Evolutionary conservation across 2,329 filamentous ascomycete genomes (phyloP), one percentile per base, ranked within the genome.

Genomic region (Ophiostoma piceae): DNA sequence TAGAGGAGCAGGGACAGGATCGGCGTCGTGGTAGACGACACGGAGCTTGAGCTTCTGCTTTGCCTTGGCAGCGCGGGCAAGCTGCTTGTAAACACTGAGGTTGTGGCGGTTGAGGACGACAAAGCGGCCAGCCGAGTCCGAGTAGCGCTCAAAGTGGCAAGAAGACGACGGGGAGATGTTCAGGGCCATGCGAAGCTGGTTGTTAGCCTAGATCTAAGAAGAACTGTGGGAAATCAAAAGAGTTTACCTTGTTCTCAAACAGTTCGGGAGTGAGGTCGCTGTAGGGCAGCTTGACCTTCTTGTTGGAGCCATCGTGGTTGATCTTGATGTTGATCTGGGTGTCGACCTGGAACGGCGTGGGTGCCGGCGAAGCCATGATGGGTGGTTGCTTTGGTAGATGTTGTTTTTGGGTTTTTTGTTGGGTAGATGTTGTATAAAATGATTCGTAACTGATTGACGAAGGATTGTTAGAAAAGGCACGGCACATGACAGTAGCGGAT

Each of bases 11-110:
- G 35, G 35, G 35, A 35, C 35, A 14, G 9, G n/a, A 14, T 2
- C 22, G 9, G 12, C 9, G 11, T 67, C 66, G 29, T 73, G 70
- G 29, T 69, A 37, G 51, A 87, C 89, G 51, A 91, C 90, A 74
- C 88, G 92, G 71, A 99, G 87, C 80, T 95, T 94, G 75, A 99
- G 89, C 88, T 98, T 99, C 74, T 94, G 88, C 85, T 99, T 99
- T 51, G 95, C 95, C 84, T 97, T 99, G 73, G 95, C 95, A 74
- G 95, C 95, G 76, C 95, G 90, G 79, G 95, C 94, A 60, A 99
- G 89, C 78, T 97, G 95, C 84, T 97, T 98, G 85, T 97, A 99
- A 76, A 96, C 92, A 65, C 91, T 84, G 9, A 86, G 81, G 77
- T 97, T 96, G 77, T 84, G 84, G 72, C 88, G 83, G 78, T 97